Evolutionary conservation across 495 filamentous ascomycete genomes (phyloP).

Genomic region (Geopyxis carbonaria): DNA sequence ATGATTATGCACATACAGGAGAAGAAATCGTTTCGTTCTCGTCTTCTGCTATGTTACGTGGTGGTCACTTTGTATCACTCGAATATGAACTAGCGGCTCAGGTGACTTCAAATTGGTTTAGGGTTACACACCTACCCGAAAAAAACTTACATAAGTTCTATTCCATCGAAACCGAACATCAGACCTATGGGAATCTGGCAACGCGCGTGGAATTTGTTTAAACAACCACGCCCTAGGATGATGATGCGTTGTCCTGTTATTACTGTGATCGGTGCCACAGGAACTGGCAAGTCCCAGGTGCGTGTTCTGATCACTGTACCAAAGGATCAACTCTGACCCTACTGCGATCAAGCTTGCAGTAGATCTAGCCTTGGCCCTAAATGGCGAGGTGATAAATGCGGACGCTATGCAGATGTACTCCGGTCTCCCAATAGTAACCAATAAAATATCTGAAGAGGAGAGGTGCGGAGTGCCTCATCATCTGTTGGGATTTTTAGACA

Average conservation of each 20-base stretch:
- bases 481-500: conserved; percentile 56
- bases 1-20: too few relatives aligned
- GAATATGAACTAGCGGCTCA: too few relatives aligned
- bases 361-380: conserved; percentile 61
- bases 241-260: conserved; percentile 40
- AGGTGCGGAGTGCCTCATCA: conserved; percentile 75
- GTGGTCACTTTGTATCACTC: too few relatives aligned
- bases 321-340: conserved; percentile 7
- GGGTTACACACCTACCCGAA: too few relatives aligned
- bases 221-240: too few relatives aligned
- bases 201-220: too few relatives aligned
- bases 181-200: too few relatives aligned
- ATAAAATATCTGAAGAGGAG: conserved; percentile 64
- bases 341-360: conserved; percentile 60
- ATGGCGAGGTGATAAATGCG: conserved; percentile 93
- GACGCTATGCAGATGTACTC: conserved; percentile 99
- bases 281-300: conserved; percentile 97
- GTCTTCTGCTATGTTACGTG: too few relatives aligned
- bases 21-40: too few relatives aligned
- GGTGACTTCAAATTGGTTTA: too few relatives aligned
- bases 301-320: conserved; percentile 10
- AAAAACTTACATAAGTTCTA: too few relatives aligned
- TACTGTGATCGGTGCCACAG: conserved; percentile 77
- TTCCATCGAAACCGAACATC: too few relatives aligned
- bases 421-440: conserved; percentile 87